Evolutionary conservation across 306 rosid genomes (phyloP), one percentile per base, ranked within the genome.

Genomic region (Fragaria nilgerrensis): DNA sequence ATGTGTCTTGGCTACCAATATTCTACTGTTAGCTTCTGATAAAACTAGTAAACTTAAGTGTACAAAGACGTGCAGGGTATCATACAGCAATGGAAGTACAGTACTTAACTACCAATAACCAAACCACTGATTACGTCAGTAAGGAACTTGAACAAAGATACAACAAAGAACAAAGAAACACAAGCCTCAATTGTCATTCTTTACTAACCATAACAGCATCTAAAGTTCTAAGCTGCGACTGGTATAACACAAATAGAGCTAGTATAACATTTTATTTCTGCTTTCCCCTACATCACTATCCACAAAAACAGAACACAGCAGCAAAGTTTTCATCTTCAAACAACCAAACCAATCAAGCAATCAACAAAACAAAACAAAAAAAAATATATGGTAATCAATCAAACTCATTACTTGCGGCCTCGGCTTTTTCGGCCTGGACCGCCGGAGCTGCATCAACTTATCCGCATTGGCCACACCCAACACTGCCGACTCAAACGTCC

Each of bases 401-500:
- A 65, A 65, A 5, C 9, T 32, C 20, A 79, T 86, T 77, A 93
- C 96, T 94, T 48, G 71, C 4, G 96, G 92, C 79, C 90, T 85
- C 64, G 97, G 84, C 77, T 83, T 88, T 75, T 86, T 89, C 2
- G 97, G 97, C 61, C 92, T 85, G 9, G 94, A 87, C 75, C 88
- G 89, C 77, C 97, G 75, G 41, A 91, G 87, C 75, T 90, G 80
- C 82, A 78, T 83, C 84, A 86, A 84, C 79, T 89, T 73, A n/a
- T 76, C 77, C 52, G 83, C 87, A 85, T 88, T 90, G 19, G 88
- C 88, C 25, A 94, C 88, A 2, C 92, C 90, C 74, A 91, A 59
- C 47, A 94, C 93, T 17, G 98, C 98, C 39, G 96, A 90, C 37
- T 94, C 92, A 45, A 66, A 92, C 0, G 97, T 92, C 53, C 96